Evolutionary conservation across 208 protist genomes (phyloP), one percentile per base, ranked within the genome.

Genomic region (Crithidia acanthocephali): DNA sequence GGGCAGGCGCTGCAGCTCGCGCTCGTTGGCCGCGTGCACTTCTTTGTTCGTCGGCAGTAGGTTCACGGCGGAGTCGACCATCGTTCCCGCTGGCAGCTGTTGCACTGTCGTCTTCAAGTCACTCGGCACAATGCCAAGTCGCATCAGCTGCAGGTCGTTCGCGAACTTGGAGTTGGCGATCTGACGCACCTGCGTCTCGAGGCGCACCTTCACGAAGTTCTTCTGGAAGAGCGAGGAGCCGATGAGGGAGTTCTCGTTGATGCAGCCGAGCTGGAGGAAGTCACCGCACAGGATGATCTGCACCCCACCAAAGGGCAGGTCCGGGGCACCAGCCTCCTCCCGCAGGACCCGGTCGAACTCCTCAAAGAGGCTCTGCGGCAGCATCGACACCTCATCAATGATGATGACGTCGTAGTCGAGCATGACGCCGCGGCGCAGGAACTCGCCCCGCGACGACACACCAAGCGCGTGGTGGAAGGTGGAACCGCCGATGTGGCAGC

Each of bases 241-340:
- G n/a, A 97, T 90, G 37, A 97, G 72, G 18, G 86, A 90, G 15
- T 75, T 61, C 48, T 97, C 90, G 72, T 95, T 90, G 76, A 96
- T 93, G 62, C 87, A 88, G 52, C 88, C 91, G 30, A 98, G 86
- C 80, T 98, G 93, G 6, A 97, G 83, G 71, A 98, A 98, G 68
- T 98, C 95, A 22, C 95, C 95, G 68, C 92, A 97, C 52, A 97
- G 79, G 58, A 98, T 96, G 63, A 98, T 87, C 75, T 98, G 95
- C 42, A 98, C 84, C 9, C 95, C 95, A 28, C 95, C 95, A 77
- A 98, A 97, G 28, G 93, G 86, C 8, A 95, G 35, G 53, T 96
- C 91, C n/a, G 86, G 85, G 9, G 88, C 87, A 52, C 90, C 88
- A 50, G 91, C 88, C 61, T 95, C 91, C 42, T 87, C 86, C 33